Conservation (phyloP, 257 asterid genomes). For the Schizonepeta tenuifolia region DNA sequence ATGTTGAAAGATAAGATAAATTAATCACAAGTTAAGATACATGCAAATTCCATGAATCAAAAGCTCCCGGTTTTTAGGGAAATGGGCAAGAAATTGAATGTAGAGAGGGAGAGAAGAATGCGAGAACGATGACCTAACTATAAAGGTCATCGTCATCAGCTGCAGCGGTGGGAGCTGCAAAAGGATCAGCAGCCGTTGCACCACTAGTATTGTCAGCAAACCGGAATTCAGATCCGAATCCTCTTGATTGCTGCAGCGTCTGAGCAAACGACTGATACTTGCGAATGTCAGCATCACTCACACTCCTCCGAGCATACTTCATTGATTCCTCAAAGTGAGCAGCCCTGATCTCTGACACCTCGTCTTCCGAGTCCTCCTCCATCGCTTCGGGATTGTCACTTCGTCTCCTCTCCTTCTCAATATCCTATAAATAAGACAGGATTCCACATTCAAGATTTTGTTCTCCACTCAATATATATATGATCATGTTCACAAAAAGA, state of each 20-base stretch:
- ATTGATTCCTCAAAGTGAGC: slow-evolving; percentile 87
- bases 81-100: background rate
- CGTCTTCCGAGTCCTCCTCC: slow-evolving; percentile 81
- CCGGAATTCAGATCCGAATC: slow-evolving; percentile 74
- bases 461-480: background rate
- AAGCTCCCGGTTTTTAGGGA: background rate
- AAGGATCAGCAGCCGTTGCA: slow-evolving; percentile 58
- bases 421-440: slow-evolving; percentile 48
- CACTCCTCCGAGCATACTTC: slow-evolving; percentile 85
- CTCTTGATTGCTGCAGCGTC: slow-evolving; percentile 87
- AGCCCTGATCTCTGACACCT: slow-evolving; percentile 72
- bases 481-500: background rate
- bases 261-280: slow-evolving; percentile 83
- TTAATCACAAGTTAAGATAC: slow-evolving; percentile 13
- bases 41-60: background rate
- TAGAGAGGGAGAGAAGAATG: background rate
- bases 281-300: slow-evolving; percentile 79
- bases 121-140: slow-evolving; percentile 27
- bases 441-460: background rate
- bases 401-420: slow-evolving; percentile 75
- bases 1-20: too few relatives aligned
- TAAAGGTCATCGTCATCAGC: slow-evolving; percentile 62
- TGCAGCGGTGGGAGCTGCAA: slow-evolving; percentile 49
- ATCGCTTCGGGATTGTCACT: slow-evolving; percentile 73
- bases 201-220: slow-evolving; percentile 48